Base-by-base conservation (phyloP, 495 filamentous ascomycete species). In the Aspergillus olivimuriae region DNA sequence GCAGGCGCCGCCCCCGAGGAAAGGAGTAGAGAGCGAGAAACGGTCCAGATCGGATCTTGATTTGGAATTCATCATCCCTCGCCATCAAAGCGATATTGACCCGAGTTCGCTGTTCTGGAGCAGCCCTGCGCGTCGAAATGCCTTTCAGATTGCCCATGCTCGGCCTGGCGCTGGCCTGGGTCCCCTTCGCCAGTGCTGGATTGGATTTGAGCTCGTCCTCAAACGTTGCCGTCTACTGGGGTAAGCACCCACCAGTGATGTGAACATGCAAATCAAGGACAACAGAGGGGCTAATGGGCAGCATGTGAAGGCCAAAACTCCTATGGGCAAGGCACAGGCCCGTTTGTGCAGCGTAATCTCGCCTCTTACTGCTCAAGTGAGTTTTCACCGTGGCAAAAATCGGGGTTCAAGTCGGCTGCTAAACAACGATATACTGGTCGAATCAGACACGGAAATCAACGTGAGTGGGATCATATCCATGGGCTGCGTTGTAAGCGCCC, bases 201-300 rank as follows among this genome's bases (percentile, higher is more conserved):
- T 51, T 80, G 41, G 62, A 74, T 45, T 37, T 74, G 22, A 46
- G 35, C 19, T 66, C 70, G 2, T 50, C 51, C 2, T 65, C 52
- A 34, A 84, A 81, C 53, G 44, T 83, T 41, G 76, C 71, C n/a
- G 64, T 83, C 6, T 84, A 84, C 52, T 84, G 81, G 81, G 81
- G 68, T 78, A 58, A 51, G 57, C 37, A n/a, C n/a, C n/a, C n/a
- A n/a, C n/a, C n/a, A n/a, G n/a, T n/a, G 36, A n/a, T 2, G 16
- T 3, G 4, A 2, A 2, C 8, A 3, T 22, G 19, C 30, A 17
- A 7, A 18, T 40, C 12, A 17, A 24, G 16, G n/a, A n/a, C 6
- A 5, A 4, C 4, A 4, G 15, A 14, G 22, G 12, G 10, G 15
- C 39, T 18, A 15, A 28, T 43, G 7, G 22, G 1, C n/a, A 22